Conservation (phyloP, 495 filamentous ascomycete genomes). For the Hapsidospora chrysogenum region DNA sequence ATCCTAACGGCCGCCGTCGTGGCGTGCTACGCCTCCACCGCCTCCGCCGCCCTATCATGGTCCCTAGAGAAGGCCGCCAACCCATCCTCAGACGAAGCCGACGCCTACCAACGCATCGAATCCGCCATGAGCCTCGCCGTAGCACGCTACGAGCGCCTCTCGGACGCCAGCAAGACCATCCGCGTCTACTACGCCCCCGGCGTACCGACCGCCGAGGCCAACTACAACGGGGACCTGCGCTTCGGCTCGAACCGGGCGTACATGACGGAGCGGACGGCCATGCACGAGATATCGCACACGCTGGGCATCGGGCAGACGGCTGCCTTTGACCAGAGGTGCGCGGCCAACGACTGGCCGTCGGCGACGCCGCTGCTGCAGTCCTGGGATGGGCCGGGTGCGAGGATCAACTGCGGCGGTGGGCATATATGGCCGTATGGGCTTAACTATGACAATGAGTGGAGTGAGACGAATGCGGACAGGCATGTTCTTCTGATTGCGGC, state of each 20-base stretch:
- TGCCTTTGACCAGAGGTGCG: constrained; percentile 18
- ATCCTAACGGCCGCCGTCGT: constrained; percentile 6
- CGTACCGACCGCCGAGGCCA: constrained; percentile 23
- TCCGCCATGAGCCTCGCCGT: constrained; percentile 16
- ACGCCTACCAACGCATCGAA: constrained; percentile 22
- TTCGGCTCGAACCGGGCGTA: constrained; percentile 23
- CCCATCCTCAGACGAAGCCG: constrained; percentile 19
- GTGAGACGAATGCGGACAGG: too few relatives aligned
- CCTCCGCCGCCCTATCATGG: constrained; percentile 16
- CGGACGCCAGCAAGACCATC: constrained; percentile 15
- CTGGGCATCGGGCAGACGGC: constrained; percentile 23
- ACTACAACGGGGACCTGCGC: constrained; percentile 25
- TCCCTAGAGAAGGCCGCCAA: constrained; percentile 12
- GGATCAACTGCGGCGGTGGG: too few relatives aligned
- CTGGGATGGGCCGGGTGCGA: constrained; percentile 25
- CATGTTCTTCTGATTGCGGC: too few relatives aligned
- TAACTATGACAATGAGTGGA: too few relatives aligned
- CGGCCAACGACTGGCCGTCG: constrained; percentile 18
- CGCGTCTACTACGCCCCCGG: constrained; percentile 19
- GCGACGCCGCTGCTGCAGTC: constrained; percentile 17
- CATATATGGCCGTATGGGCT: too few relatives aligned
- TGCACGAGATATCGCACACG: constrained; percentile 28
- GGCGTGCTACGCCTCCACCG: constrained; percentile 8
- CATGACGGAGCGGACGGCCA: constrained; percentile 28
- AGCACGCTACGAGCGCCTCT: constrained; percentile 17